These are phyloP conservation scores for Sugiyamaella grinbergsii DNA, from an alignment of 1,139 yeast species.

Conservation along the genomic window DNA sequence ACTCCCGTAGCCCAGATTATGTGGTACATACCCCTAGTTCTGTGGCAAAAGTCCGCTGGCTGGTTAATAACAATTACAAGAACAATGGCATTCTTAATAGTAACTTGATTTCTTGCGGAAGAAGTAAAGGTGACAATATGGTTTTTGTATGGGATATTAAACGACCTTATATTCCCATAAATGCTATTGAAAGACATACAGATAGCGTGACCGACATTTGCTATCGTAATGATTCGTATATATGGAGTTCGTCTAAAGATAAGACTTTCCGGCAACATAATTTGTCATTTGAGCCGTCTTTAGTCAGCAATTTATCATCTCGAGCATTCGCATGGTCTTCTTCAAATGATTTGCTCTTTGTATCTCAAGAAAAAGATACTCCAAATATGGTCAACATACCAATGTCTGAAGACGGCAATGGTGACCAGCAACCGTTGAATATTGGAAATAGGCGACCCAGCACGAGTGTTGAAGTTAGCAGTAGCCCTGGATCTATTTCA, in stretches of 20 bases:
- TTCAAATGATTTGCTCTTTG: conserved; percentile 53
- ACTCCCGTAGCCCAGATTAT: conserved; percentile 60
- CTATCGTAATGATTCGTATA: conserved; percentile 53
- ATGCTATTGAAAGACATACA: conserved; percentile 57
- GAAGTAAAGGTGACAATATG: conserved; percentile 69
- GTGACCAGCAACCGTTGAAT: background rate
- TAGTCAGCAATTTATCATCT: conserved; percentile 56
- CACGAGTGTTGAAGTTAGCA: conserved; percentile 3
- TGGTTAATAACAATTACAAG: conserved; percentile 38
- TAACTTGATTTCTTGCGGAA: conserved; percentile 74
- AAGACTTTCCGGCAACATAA: conserved; percentile 59
- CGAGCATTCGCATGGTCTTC: conserved; percentile 62
- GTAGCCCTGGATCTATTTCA: conserved; percentile 14
- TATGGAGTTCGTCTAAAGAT: conserved; percentile 58
- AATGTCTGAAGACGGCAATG: conserved; percentile 1
- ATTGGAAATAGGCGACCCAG: conserved; percentile 8
- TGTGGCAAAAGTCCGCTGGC: conserved; percentile 73
- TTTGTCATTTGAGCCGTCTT: conserved; percentile 52
- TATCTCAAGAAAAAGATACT: conserved; percentile 50
- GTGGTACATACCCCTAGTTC: conserved; percentile 78
- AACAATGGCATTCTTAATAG: conserved; percentile 42
- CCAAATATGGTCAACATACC: conserved; percentile 8
- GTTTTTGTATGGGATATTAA: conserved; percentile 72
- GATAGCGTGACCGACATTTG: conserved; percentile 54
- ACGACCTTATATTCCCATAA: conserved; percentile 74